Evolutionary conservation across 148 eudicot genomes (phyloP).

Genomic region (Rhododendron simsii): DNA sequence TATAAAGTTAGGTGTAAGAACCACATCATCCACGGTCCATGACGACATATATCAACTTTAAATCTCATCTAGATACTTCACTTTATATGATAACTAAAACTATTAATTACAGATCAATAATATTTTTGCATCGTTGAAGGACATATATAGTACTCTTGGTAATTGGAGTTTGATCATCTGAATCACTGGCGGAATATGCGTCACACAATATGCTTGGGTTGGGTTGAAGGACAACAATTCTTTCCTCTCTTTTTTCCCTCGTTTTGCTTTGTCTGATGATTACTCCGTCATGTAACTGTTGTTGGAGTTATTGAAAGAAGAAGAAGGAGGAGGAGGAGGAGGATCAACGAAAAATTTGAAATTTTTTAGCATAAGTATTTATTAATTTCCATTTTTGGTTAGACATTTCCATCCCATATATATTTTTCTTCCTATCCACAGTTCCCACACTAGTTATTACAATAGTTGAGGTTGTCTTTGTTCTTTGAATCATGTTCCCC

Average conservation of each 20-base stretch:
- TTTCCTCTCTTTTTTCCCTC: too few relatives aligned
- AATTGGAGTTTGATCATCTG: background rate
- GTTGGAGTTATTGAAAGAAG: too few relatives aligned
- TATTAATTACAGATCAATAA: too few relatives aligned
- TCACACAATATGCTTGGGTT: background rate
- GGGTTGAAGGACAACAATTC: too few relatives aligned
- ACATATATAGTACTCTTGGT: too few relatives aligned
- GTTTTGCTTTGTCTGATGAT: background rate
- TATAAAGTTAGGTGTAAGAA: background rate
- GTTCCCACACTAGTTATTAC: background rate
- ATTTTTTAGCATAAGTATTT: background rate
- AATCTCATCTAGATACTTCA: too few relatives aligned
- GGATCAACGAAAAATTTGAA: background rate
- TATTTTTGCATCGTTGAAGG: too few relatives aligned
- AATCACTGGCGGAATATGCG: background rate
- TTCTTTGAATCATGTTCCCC: background rate
- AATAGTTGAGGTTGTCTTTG: background rate
- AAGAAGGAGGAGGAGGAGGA: background rate
- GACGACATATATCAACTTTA: background rate
- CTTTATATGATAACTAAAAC: too few relatives aligned
- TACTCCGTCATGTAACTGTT: too few relatives aligned
- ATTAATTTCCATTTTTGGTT: background rate
- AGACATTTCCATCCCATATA: background rate
- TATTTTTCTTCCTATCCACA: background rate
- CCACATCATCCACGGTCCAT: background rate